phyloP scores from a whole-genome alignment of 139 green algal genomes.

The Micractinium conductrix region DNA sequence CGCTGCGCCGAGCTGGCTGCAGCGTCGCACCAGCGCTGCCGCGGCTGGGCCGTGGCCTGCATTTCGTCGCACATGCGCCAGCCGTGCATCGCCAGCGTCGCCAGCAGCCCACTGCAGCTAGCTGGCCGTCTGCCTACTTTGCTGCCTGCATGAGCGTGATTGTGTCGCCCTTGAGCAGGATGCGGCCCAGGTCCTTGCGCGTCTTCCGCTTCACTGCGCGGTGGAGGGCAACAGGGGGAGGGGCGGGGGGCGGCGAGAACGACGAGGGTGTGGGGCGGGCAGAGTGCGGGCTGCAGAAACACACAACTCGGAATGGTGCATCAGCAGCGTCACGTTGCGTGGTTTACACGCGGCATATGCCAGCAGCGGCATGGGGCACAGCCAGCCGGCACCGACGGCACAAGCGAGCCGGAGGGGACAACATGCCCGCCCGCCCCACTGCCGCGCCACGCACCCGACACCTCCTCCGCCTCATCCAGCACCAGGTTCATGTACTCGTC shows the following conservation, averaged over 20 bases:
- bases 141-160: slow-evolving; percentile 97
- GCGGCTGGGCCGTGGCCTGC: no score
- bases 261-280: no score
- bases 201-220: slow-evolving; percentile 88
- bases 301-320: no score
- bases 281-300: not conserved
- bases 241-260: no score
- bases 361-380: no score
- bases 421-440: not conserved
- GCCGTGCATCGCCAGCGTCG: not conserved
- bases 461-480: slow-evolving; percentile 97
- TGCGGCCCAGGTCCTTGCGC: slow-evolving; percentile 90
- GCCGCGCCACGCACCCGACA: slow-evolving; percentile 62
- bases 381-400: no score
- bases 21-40: no score
- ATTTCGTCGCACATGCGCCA: not conserved
- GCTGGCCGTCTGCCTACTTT: slow-evolving; percentile 18
- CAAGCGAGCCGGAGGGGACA: no score
- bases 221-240: not conserved
- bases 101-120: not conserved
- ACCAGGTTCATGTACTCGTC: slow-evolving; percentile 99
- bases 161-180: slow-evolving; percentile 98
- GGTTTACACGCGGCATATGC: no score
- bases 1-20: no score
- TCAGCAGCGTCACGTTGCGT: no score